Base-by-base conservation (phyloP, 352 stramenopile genomes). In the Chrysophaeum taylorii region DNA sequence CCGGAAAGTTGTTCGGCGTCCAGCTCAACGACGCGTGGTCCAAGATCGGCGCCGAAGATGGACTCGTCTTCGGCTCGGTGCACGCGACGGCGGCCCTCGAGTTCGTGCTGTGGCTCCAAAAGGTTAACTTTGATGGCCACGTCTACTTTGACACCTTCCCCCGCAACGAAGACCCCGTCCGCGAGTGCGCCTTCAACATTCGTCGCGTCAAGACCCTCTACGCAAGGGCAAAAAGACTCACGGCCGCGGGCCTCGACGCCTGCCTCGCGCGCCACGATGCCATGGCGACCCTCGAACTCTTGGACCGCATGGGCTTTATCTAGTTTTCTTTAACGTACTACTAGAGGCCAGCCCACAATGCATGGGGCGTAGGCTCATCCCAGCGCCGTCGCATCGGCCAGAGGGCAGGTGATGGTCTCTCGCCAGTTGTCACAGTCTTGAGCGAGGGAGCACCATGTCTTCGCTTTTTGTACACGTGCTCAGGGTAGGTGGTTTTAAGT, bases 121-220 rank as follows among this genome's bases (percentile, higher is more conserved):
- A 54, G 50, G 83, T 75, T 18, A 70, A 78, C n/a, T 88, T 84
- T 66, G 42, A 60, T 5, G 82, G 82, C n/a, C 82, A 88, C 69
- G 76, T 88, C 12, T 88, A 88, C 64, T 88, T 88, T 76, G 82
- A 88, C 68, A 88, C 82, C 0, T 88, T 88, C 67, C 82, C 82
- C 1, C 81, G 85, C 68, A 76, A 80, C 63, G 81, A 73, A 31
- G 82, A 88, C 76, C 82, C 82, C 15, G 74, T 87, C 1, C 73
- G 71, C 43, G 82, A 88, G 70, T 77, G 75, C n/a, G 80, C 83
- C 70, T 84, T 82, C 68, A 88, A 88, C 68, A 87, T 88, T 75
- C 25, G 62, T 53, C 68, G 70, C 50, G 78, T 82, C 21, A 85
- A 85, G 72, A 64, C 69, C 54, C 83, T 86, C 69, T 86, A 79